phyloP scores from a whole-genome alignment of 176 grass and related monocot genomes.

The Secale cereale region DNA sequence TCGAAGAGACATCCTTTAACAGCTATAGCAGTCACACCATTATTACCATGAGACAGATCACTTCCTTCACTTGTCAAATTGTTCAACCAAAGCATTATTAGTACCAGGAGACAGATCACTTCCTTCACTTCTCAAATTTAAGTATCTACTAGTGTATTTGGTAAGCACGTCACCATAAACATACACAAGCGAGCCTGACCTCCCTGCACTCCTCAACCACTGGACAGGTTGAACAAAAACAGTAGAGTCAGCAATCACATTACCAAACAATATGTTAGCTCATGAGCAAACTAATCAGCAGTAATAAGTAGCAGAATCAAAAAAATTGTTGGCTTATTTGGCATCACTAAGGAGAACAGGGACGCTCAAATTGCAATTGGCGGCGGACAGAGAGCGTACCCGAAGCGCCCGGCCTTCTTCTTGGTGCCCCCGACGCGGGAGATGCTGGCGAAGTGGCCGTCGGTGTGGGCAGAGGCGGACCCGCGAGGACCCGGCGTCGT shows the following conservation, averaged over 20 bases:
- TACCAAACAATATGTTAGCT: neutral
- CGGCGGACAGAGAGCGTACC: too few relatives aligned
- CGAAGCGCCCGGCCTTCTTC: too few relatives aligned
- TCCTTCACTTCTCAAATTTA: conserved; percentile 16
- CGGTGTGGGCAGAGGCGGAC: too few relatives aligned
- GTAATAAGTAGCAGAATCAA: neutral
- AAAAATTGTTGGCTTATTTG: neutral
- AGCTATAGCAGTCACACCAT: neutral
- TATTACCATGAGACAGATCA: too few relatives aligned
- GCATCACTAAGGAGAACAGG: conserved; percentile 60
- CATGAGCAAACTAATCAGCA: neutral
- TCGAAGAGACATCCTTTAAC: conserved; percentile 61
- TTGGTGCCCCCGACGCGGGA: too few relatives aligned
- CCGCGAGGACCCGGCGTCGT: too few relatives aligned
- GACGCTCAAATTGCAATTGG: too few relatives aligned
- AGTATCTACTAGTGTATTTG: too few relatives aligned
- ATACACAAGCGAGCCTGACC: conserved; percentile 24
- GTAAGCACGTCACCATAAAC: too few relatives aligned
- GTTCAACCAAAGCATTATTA: neutral
- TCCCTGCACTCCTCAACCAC: conserved; percentile 58
- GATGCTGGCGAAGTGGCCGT: too few relatives aligned
- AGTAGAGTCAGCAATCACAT: neutral
- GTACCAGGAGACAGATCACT: conserved; percentile 24
- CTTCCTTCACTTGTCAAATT: too few relatives aligned
- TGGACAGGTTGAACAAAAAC: conserved; percentile 19